Conservation (phyloP, 2,329 filamentous ascomycete genomes). For the Teratosphaeria zuluensis region DNA sequence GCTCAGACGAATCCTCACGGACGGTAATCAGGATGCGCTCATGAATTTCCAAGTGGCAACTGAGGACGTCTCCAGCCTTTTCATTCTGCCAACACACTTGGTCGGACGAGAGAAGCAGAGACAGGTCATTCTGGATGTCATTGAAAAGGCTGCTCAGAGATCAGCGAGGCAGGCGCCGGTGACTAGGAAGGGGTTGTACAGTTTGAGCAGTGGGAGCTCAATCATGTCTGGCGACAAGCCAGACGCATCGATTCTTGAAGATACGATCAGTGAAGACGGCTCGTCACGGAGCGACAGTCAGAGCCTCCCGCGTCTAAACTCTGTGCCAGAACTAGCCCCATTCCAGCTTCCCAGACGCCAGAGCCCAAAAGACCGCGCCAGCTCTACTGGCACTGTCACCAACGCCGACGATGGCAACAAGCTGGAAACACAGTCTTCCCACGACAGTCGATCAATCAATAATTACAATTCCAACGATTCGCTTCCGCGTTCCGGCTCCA, state of each 20-base stretch:
- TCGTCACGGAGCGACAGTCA: conserved; percentile 33
- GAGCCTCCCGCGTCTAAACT: conserved; percentile 34
- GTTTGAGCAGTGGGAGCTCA: conserved; percentile 38
- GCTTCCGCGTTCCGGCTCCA: conserved; percentile 8
- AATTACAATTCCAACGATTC: conserved; percentile 13
- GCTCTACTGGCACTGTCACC: neutral
- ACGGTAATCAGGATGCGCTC: conserved; percentile 63
- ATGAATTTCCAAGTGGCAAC: conserved; percentile 66
- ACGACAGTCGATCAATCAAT: conserved; percentile 8
- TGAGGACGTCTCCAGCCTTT: conserved; percentile 87
- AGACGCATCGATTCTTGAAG: conserved; percentile 25
- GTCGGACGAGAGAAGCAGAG: conserved; percentile 70
- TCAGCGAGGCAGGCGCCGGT: conserved; percentile 36
- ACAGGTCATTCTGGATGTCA: conserved; percentile 59
- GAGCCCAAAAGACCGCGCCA: neutral
- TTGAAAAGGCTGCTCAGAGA: conserved; percentile 64
- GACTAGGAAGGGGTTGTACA: conserved; percentile 34
- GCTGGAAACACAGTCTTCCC: conserved; percentile 10
- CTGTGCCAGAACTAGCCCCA: conserved; percentile 21
- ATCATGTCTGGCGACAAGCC: conserved; percentile 22
- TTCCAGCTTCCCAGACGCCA: conserved; percentile 8
- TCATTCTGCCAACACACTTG: conserved; percentile 72
- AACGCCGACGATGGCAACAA: conserved; percentile 3
- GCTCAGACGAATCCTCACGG: conserved; percentile 63
- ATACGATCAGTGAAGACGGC: conserved; percentile 24